A percentile compares a stretch with the other conserved stretches of the same genome.
Evolutionary conservation across 2,329 filamentous ascomycete genomes (phyloP).

Genomic region (Exophiala aquamarina): DNA sequence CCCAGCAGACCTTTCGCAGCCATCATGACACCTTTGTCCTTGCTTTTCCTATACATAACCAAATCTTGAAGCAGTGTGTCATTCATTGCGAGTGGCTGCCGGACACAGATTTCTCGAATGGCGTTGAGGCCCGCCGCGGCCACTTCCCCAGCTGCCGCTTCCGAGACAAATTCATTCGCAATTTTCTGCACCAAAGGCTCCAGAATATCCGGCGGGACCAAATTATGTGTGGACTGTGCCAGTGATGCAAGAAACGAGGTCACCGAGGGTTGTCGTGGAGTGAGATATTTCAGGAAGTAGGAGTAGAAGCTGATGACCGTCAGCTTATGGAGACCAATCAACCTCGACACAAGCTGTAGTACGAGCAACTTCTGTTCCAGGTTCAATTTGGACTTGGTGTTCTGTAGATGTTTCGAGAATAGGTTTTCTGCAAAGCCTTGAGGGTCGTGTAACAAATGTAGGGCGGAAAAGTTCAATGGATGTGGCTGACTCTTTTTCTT

Average conservation of each 20-base stretch:
- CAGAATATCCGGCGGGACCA: conserved; percentile 88
- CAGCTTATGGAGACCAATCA: conserved; percentile 90
- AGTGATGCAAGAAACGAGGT: conserved; percentile 91
- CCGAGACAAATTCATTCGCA: conserved; percentile 96
- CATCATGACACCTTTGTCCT: conserved; percentile 99
- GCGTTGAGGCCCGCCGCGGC: conserved; percentile 89
- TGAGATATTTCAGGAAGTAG: conserved; percentile 92
- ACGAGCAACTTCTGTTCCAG: conserved; percentile 89
- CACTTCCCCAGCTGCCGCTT: conserved; percentile 87
- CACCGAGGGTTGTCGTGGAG: conserved; percentile 82
- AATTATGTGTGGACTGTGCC: conserved; percentile 84
- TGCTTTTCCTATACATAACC: conserved; percentile 93
- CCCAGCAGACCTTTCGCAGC: conserved; percentile 88
- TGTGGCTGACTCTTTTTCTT: conserved; percentile 86
- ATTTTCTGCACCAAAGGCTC: conserved; percentile 93
- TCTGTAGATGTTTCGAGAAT: conserved; percentile 89
- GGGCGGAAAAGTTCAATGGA: conserved; percentile 89
- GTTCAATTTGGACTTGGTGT: conserved; percentile 77
- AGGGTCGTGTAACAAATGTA: conserved; percentile 90
- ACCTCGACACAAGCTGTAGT: conserved; percentile 82
- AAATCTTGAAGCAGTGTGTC: conserved; percentile 94
- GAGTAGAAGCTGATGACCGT: conserved; percentile 90
- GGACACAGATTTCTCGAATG: conserved; percentile 88
- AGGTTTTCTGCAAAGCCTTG: conserved; percentile 89
- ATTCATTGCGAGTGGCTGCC: conserved; percentile 94